Conservation (phyloP, 2,329 filamentous ascomycete genomes). For the Xenoacremonium recifei region DNA sequence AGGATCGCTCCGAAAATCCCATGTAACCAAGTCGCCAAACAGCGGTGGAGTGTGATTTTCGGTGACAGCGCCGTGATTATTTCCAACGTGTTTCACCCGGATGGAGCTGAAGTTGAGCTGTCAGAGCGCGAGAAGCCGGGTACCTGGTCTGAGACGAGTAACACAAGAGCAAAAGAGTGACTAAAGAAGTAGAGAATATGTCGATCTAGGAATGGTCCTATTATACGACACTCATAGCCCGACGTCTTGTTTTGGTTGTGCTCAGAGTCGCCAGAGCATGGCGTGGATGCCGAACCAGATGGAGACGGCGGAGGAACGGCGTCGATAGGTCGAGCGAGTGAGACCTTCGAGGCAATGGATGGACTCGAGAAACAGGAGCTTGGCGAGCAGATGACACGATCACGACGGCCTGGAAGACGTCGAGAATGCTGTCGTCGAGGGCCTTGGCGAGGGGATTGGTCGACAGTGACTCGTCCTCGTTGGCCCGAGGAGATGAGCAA, state of each 20-base stretch:
- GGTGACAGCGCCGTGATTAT: constrained; percentile 15
- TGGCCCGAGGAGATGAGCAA: constrained; percentile 11
- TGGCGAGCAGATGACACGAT: constrained; percentile 3
- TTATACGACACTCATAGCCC: background rate
- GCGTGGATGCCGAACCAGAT: constrained; percentile 3
- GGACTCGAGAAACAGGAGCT: constrained; percentile 1
- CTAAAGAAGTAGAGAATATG: background rate
- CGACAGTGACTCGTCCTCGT: background rate
- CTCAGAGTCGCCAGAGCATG: constrained; percentile 6
- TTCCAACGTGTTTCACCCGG: constrained; percentile 24
- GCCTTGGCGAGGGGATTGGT: constrained; percentile 16
- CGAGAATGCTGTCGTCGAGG: constrained; percentile 10
- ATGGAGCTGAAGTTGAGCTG: no score
- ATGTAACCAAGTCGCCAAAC: background rate
- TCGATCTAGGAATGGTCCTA: background rate
- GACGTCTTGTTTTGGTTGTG: background rate
- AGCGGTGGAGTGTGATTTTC: constrained; percentile 1
- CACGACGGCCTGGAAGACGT: no score
- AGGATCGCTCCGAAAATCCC: background rate
- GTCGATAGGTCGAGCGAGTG: constrained; percentile 11
- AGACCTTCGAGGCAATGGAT: constrained; percentile 7
- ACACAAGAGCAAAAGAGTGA: background rate
- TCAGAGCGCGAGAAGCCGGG: no score
- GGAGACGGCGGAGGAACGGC: background rate
- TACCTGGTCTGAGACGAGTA: no score